Evolutionary conservation across 371 early-diverging fungal genomes (phyloP), one percentile per base, ranked within the genome.

Genomic region (Saksenaea vasiformis): DNA sequence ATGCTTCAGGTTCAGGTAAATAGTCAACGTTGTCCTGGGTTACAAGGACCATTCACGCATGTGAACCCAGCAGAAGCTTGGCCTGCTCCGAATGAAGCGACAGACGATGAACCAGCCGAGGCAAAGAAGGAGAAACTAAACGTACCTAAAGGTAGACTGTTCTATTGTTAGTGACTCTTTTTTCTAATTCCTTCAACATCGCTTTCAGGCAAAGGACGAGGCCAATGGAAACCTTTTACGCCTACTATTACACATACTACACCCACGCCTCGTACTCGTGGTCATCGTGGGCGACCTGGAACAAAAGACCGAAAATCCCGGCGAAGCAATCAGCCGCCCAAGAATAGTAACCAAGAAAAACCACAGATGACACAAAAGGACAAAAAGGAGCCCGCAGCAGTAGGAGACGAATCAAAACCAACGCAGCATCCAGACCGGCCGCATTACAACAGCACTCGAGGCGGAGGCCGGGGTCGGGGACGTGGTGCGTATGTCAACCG

Each of bases 191-290:
- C 66, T 72, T n/a, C 64, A 54, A 62, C 63, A 53, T 54, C 26
- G 26, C 26, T 28, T 58, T 22, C 9, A 59, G 57, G 38, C 28
- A 76, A 65, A 71, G 71, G 72, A 64, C 74, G 74, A 66, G 74
- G 75, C 54, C 78, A 79, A 70, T 82, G 83, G 83, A 78, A 77
- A 10, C 74, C 78, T 13, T 70, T 67, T 53, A 79, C 80, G 15
- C 80, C 83, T 64, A 79, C 74, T 37, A 79, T 82, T 54, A 84
- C 77, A 15, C 85, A 84, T 58, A 63, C 79, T 2, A 73, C 78
- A 31, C 74, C 84, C 31, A 47, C 76, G 19, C 71, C 75, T 19
- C 65, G 72, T 28, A 58, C 44, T 47, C 64, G 64, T 27, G 17
- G 58, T 4, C 41, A 41, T 28, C 58, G 58, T 58, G 58, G 26